Base-by-base conservation (phyloP, 352 stramenopile species). In the Poterioochromonas sp. region DNA sequence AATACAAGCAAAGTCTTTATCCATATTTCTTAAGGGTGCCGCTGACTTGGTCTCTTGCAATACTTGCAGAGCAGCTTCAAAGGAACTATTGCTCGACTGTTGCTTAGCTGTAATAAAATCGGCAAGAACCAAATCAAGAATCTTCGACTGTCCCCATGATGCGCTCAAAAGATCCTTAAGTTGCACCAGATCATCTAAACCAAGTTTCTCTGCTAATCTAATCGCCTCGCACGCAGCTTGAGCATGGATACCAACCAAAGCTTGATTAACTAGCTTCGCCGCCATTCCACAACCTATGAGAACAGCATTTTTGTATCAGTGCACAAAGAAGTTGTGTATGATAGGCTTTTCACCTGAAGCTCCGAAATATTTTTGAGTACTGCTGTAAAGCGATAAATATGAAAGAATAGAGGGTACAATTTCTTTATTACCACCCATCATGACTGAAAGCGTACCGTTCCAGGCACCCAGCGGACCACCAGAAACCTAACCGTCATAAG, bases 181-280 rank as follows among this genome's bases (percentile, higher is more conserved):
- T 32, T 11, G 8, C 8, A 35, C 8, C 8, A 63, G 2, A 63
- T 63, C 53, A 63, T 11, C 26, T 51, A 63, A 11, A 32, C 76
- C 76, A 8, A 80, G 47, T 20, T 34, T 49, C n/a, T 54, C 37
- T 32, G 65, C 60, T 8, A 80, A 44, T 34, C 18, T 49, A 29
- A 80, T 26, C 11, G 29, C 76, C 47, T 80, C 76, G 1, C 29
- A 41, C 11, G 76, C 76, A n/a, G 63, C 76, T 18, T 78, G 76
- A 43, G 43, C 47, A 69, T 80, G 64, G n/a, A 44, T 35, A 20
- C 39, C 63, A 1, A 51, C 64, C 47, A 80, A 51, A 1, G 29
- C n/a, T 69, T 80, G 76, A 69, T 80, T 80, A 22, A 80, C 47
- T 47, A 80, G 35, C 34, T 80, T 80, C 0, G 76, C 76, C 11